Percentiles rank a stretch among this genome's conserved stretches.
Conservation (phyloP, 2,329 filamentous ascomycete species). For the Colletotrichum falcatum region DNA sequence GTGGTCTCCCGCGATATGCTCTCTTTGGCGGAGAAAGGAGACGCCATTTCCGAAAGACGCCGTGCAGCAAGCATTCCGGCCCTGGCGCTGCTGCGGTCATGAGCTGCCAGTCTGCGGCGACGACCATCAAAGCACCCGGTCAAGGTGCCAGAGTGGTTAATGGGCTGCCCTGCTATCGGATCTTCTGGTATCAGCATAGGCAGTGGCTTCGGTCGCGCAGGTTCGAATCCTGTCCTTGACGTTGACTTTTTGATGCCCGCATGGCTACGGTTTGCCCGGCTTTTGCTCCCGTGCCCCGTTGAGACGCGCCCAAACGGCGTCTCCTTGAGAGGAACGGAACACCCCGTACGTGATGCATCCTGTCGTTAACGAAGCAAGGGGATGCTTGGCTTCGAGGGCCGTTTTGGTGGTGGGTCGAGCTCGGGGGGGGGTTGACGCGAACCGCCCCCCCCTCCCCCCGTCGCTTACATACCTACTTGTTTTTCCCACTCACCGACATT, state of each 20-base stretch:
- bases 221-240: constrained; percentile 42
- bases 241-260: background rate
- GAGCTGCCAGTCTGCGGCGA: rapidly evolving
- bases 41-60: background rate
- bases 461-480: background rate
- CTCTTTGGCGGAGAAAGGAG: background rate
- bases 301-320: background rate
- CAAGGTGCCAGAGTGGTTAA: constrained; percentile 42
- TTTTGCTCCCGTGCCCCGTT: background rate
- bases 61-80: background rate
- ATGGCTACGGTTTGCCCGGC: background rate
- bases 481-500: background rate
- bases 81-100: no score
- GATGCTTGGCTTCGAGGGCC: background rate
- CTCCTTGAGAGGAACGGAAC: background rate
- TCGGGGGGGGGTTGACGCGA: background rate
- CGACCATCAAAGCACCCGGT: background rate
- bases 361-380: background rate
- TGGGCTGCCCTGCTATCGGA: constrained; percentile 39
- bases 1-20: background rate
- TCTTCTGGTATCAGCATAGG: constrained; percentile 11
- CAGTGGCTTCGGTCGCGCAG: constrained; percentile 42
- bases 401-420: background rate
- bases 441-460: background rate
- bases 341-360: background rate